These are phyloP conservation scores for Grigorovia yakushimaensis DNA, from an alignment of 805 yeast species.

Conservation along the genomic window DNA sequence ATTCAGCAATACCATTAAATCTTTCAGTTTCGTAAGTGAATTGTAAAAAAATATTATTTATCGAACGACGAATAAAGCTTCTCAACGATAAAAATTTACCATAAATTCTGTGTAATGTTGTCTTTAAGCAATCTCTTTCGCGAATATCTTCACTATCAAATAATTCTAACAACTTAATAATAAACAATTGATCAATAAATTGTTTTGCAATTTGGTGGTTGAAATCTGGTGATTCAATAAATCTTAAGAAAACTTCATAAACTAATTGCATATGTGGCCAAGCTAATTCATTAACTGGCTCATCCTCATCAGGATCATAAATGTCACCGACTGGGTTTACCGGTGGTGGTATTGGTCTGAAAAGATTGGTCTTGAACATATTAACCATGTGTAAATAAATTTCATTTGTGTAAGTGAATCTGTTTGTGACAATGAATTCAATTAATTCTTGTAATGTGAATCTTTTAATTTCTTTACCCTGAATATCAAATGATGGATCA, in stretches of 20 bases:
- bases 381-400: constrained; percentile 81
- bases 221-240: constrained; percentile 90
- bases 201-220: constrained; percentile 89
- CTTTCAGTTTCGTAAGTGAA: constrained; percentile 92
- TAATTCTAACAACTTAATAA: constrained; percentile 68
- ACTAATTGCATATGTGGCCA: constrained; percentile 99
- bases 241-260: constrained; percentile 86
- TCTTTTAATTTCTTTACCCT: constrained; percentile 88
- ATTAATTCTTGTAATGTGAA: constrained; percentile 80
- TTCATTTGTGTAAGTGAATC: constrained; percentile 81
- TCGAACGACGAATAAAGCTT: constrained; percentile 83
- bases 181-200: constrained; percentile 85
- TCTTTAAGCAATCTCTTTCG: constrained; percentile 89
- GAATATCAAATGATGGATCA: constrained; percentile 85
- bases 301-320: constrained; percentile 97
- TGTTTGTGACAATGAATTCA: constrained; percentile 72
- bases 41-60: constrained; percentile 84
- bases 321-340: constrained; percentile 95
- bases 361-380: constrained; percentile 83
- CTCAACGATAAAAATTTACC: constrained; percentile 88
- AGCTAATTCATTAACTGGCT: constrained; percentile 89
- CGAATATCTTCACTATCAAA: constrained; percentile 96
- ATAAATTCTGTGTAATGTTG: constrained; percentile 90
- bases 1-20: constrained; percentile 91
- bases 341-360: constrained; percentile 96